Evolutionary conservation across 495 filamentous ascomycete species (phyloP).

Genomic region (Podospora tetraspora): DNA sequence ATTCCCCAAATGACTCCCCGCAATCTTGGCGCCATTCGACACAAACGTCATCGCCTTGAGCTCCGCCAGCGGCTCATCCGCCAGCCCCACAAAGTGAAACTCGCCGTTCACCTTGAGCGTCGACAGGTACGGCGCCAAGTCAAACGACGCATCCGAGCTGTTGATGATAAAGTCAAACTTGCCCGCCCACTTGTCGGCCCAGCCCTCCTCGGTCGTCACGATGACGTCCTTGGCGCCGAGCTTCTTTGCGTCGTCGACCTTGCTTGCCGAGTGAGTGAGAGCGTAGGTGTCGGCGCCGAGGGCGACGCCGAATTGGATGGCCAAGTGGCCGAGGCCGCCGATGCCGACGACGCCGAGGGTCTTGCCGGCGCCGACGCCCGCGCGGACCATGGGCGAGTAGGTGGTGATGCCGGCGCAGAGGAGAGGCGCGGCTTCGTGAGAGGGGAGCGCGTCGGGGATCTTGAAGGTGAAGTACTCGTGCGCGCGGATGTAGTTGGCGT

Average conservation of each 20-base stretch:
- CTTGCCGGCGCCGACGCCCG: constrained; percentile 59
- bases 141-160: constrained; percentile 65
- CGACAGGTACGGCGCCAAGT: constrained; percentile 58
- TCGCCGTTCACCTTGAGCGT: constrained; percentile 64
- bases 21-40: constrained; percentile 58
- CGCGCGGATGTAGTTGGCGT: constrained; percentile 56
- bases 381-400: constrained; percentile 61
- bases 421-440: constrained; percentile 64
- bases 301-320: constrained; percentile 55
- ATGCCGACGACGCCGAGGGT: constrained; percentile 66
- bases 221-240: constrained; percentile 64
- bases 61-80: constrained; percentile 58
- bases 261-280: constrained; percentile 56
- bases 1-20: constrained; percentile 66
- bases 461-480: constrained; percentile 72
- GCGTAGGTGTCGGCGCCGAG: constrained; percentile 63
- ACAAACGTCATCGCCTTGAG: constrained; percentile 60
- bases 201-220: constrained; percentile 58
- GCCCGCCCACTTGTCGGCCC: constrained; percentile 51
- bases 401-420: constrained; percentile 74
- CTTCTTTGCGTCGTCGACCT: constrained; percentile 56
- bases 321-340: constrained; percentile 69
- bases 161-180: constrained; percentile 73
- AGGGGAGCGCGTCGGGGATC: constrained; percentile 65
- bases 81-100: constrained; percentile 71